Conservation (phyloP, 192 early-diverging fungal genomes). For the Backusella morwellensis region DNA sequence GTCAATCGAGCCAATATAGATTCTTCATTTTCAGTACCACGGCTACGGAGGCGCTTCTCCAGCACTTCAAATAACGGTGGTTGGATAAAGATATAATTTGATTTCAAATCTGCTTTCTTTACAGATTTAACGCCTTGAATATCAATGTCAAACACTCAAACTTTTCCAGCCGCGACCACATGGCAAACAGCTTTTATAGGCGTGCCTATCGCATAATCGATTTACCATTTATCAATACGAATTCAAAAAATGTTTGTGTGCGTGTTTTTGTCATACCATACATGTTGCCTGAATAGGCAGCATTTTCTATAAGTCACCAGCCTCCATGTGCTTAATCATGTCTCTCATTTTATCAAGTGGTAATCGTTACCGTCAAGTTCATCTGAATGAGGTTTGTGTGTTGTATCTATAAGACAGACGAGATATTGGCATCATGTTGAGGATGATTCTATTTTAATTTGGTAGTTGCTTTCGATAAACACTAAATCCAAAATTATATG, state of each 20-base stretch:
- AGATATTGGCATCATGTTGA: neutral
- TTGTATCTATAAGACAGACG: conserved; percentile 62
- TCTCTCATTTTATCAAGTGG: conserved; percentile 70
- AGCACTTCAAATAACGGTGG: conserved; percentile 80
- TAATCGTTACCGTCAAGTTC: conserved; percentile 82
- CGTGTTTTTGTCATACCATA: conserved; percentile 56
- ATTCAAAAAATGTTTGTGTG: too few species aligned
- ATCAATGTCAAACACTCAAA: conserved; percentile 93
- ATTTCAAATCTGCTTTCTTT: conserved; percentile 68
- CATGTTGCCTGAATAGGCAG: conserved; percentile 89
- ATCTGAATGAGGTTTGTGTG: conserved; percentile 77
- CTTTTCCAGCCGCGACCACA: conserved; percentile 71
- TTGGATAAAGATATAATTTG: conserved; percentile 81
- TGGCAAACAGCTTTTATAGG: conserved; percentile 73
- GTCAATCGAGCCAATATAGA: conserved; percentile 71
- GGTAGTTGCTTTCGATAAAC: conserved; percentile 69
- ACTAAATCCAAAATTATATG: conserved; percentile 83
- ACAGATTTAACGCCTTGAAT: conserved; percentile 83
- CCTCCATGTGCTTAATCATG: conserved; percentile 60
- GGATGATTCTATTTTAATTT: neutral
- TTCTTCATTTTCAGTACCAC: conserved; percentile 87
- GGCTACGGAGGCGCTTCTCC: conserved; percentile 76
- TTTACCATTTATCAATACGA: neutral
- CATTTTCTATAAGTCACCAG: conserved; percentile 82
- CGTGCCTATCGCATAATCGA: conserved; percentile 48